Percentiles rank a stretch among this genome's conserved stretches.
Conservation (phyloP, 2,329 filamentous ascomycete species). For the Aciculosporium take region DNA sequence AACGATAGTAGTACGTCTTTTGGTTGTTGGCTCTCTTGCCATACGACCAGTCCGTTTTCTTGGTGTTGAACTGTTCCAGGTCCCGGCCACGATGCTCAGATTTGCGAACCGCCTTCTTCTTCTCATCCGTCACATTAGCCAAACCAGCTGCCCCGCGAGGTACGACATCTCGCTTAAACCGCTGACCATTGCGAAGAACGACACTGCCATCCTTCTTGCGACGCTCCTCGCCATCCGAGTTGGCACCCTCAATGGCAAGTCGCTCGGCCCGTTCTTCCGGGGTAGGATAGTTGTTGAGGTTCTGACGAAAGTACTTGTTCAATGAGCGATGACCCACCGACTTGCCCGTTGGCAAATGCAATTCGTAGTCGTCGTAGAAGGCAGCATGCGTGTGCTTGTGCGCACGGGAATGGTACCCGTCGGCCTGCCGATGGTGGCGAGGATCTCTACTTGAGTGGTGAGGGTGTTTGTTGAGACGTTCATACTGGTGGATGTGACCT, state of each 20-base stretch:
- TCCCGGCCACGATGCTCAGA: conserved; percentile 57
- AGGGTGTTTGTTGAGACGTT: conserved; percentile 55
- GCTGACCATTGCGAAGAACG: conserved; percentile 9
- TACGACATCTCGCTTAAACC: conserved; percentile 40
- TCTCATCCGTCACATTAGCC: conserved; percentile 59
- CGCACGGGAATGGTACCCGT: conserved; percentile 72
- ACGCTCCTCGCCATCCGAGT: conserved; percentile 20
- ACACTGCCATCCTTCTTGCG: conserved; percentile 14
- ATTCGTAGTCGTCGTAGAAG: conserved; percentile 84
- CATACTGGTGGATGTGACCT: conserved; percentile 54
- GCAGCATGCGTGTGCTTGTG: conserved; percentile 61
- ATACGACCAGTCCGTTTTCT: conserved; percentile 52
- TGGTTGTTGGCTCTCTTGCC: conserved; percentile 66
- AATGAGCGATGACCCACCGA: conserved; percentile 82
- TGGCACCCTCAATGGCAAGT: conserved; percentile 40
- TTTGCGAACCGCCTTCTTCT: conserved; percentile 53
- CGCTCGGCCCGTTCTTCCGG: conserved; percentile 60
- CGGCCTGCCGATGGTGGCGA: conserved; percentile 56
- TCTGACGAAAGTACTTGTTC: conserved; percentile 82
- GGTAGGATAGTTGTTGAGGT: conserved; percentile 71
- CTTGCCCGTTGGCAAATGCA: conserved; percentile 81
- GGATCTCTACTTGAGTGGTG: conserved; percentile 63
- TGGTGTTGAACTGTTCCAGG: conserved; percentile 45
- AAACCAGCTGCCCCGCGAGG: conserved; percentile 64
- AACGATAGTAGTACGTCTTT: conserved; percentile 42